Evolutionary conservation across 306 rosid species (phyloP).

Genomic region (Pterocarpus macrocarpus): DNA sequence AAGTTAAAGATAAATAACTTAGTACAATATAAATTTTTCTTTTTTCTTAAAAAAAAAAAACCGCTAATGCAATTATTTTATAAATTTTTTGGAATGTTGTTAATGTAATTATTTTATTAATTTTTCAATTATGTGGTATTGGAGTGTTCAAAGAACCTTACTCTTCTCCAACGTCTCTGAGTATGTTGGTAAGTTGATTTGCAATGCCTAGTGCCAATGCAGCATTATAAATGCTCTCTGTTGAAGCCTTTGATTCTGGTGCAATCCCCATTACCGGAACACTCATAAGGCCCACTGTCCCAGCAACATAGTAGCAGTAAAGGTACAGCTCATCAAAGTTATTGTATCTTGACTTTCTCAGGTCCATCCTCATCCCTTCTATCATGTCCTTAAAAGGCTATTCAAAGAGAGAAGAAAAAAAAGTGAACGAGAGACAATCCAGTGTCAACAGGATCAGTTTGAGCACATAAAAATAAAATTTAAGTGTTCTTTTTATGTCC

Average conservation of each 20-base stretch:
- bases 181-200: constrained; percentile 96
- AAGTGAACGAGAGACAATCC: too few species aligned
- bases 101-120: too few species aligned
- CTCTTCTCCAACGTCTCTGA: constrained; percentile 99
- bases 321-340: constrained; percentile 94
- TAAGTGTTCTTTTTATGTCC: neutral
- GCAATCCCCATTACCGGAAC: constrained; percentile 97
- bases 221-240: constrained; percentile 87
- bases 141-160: constrained; percentile 54
- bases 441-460: neutral
- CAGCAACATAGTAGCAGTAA: constrained; percentile 98
- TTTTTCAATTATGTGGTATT: neutral
- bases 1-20: neutral
- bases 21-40: neutral
- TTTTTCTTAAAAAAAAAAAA: too few species aligned
- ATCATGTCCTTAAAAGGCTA: constrained; percentile 98
- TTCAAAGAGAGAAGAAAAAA: too few species aligned
- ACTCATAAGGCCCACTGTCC: constrained; percentile 99
- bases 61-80: neutral
- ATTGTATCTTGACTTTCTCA: constrained; percentile 83
- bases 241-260: constrained; percentile 80
- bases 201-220: constrained; percentile 96
- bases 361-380: constrained; percentile 93
- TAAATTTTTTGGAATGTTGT: too few species aligned
- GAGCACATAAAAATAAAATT: neutral